Evolutionary conservation across 352 stramenopile species (phyloP).

Genomic region (Globisporangium orthogonon): DNA sequence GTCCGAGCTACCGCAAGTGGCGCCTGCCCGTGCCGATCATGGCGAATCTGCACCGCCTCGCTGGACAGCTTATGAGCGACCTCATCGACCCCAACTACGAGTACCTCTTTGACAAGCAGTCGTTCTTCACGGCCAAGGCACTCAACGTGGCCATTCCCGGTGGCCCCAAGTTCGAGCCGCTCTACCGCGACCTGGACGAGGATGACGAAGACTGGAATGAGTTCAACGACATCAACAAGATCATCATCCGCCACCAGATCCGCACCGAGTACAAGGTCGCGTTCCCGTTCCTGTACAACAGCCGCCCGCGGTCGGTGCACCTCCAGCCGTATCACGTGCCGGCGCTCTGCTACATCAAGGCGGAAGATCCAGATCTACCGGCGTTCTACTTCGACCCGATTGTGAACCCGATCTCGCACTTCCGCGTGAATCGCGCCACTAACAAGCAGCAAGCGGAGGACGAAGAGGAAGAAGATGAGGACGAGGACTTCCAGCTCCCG

Average conservation of each 20-base stretch:
- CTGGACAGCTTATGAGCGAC: constrained; percentile 95
- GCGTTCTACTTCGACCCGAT: constrained; percentile 97
- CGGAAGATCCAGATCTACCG: constrained; percentile 92
- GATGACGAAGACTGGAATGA: constrained; percentile 99
- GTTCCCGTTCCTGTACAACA: constrained; percentile 99
- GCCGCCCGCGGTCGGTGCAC: constrained; percentile 92
- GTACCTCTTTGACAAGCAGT: constrained; percentile 93
- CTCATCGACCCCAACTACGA: constrained; percentile 96
- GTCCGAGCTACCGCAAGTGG: constrained; percentile 97
- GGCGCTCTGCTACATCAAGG: constrained; percentile 96
- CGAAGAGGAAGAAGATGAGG: constrained; percentile 71
- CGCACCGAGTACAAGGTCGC: constrained; percentile 99
- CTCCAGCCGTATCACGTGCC: constrained; percentile 96
- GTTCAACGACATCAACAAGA: constrained; percentile 99
- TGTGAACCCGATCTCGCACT: constrained; percentile 97
- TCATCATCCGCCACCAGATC: constrained; percentile 99
- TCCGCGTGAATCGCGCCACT: constrained; percentile 66
- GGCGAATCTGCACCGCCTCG: constrained; percentile 96
- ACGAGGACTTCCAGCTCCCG: constrained; percentile 88
- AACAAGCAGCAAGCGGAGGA: constrained; percentile 23
- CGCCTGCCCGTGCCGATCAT: constrained; percentile 96
- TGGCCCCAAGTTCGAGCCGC: constrained; percentile 98
- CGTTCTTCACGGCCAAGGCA: constrained; percentile 99
- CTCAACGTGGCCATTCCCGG: constrained; percentile 99
- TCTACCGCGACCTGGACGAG: constrained; percentile 97